Percentiles rank a stretch among this genome's conserved stretches.
Conservation (phyloP, 2,329 filamentous ascomycete genomes). For the Aspergillus alliaceus region DNA sequence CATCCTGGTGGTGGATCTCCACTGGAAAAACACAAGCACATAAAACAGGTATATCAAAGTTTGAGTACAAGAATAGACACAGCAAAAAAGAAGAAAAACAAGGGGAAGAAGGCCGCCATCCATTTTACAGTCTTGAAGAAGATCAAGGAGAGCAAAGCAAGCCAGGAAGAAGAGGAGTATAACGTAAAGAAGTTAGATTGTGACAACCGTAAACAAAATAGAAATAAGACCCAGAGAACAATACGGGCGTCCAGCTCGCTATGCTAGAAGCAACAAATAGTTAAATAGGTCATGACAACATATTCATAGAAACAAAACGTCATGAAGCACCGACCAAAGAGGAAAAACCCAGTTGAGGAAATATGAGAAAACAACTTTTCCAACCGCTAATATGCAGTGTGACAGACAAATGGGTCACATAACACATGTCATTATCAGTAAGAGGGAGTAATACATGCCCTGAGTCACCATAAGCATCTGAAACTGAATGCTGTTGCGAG, state of each 20-base stretch:
- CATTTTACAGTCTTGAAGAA: not conserved
- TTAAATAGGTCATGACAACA: slow-evolving; percentile 8
- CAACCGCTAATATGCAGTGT: slow-evolving; percentile 45
- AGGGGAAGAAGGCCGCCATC: not conserved
- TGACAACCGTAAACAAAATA: slow-evolving; percentile 12
- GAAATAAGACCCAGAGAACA: slow-evolving; percentile 13
- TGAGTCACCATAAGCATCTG: slow-evolving; percentile 22
- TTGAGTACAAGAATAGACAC: too few relatives aligned
- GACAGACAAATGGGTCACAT: slow-evolving; percentile 33
- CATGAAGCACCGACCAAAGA: slow-evolving; percentile 19
- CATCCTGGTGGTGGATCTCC: too few relatives aligned
- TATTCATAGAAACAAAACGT: slow-evolving; percentile 18
- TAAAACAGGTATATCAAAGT: not conserved
- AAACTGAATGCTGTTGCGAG: slow-evolving; percentile 18
- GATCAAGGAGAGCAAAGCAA: not conserved
- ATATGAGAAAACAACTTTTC: slow-evolving; percentile 36
- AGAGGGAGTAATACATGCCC: slow-evolving; percentile 41
- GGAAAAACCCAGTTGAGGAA: slow-evolving; percentile 26
- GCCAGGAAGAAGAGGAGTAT: not conserved
- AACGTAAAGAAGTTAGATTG: slow-evolving; percentile 12
- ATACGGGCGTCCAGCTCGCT: slow-evolving; percentile 33
- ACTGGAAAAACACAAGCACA: not conserved
- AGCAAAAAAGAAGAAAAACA: not conserved
- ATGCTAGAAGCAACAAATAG: slow-evolving; percentile 28
- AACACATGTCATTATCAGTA: slow-evolving; percentile 43